Conservation (phyloP, 1,284 basidiomycete genomes). For the Puccinia horiana region DNA sequence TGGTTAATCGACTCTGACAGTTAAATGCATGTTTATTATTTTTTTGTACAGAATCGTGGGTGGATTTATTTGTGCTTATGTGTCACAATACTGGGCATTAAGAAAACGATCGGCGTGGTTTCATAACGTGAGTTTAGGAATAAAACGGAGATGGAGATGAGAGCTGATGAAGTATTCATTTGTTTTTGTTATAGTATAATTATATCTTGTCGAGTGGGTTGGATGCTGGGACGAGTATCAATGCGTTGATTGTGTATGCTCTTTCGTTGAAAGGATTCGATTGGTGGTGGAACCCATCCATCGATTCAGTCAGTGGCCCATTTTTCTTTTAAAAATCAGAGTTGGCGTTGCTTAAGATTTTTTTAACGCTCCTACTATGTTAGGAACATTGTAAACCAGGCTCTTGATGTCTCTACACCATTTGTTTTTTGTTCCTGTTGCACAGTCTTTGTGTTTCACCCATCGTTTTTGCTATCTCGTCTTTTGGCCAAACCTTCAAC, state of each 20-base stretch:
- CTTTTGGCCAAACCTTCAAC: too few relatives aligned
- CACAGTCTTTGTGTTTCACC: background rate
- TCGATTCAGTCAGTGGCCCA: constrained; percentile 19
- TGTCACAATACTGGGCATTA: constrained; percentile 55
- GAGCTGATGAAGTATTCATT: background rate
- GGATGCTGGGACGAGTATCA: constrained; percentile 56
- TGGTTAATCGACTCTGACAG: too few relatives aligned
- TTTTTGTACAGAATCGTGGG: constrained; percentile 20
- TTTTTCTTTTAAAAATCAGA: background rate
- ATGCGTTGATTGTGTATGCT: constrained; percentile 56
- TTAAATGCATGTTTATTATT: background rate
- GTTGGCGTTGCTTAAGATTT: background rate
- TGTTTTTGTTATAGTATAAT: constrained; percentile 49
- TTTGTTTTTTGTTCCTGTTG: background rate
- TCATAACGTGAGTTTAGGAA: constrained; percentile 52
- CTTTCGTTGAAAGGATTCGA: constrained; percentile 46
- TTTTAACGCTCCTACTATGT: background rate
- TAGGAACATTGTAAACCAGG: constrained; percentile 27
- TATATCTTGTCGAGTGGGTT: constrained; percentile 54
- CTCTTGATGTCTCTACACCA: background rate
- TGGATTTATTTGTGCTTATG: constrained; percentile 54
- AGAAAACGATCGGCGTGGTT: constrained; percentile 54
- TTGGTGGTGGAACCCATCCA: constrained; percentile 39
- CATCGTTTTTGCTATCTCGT: too few relatives aligned
- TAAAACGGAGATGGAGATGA: background rate